Evolutionary conservation across 495 filamentous ascomycete species (phyloP).

Genomic region (Rostrohypoxylon terebratum): DNA sequence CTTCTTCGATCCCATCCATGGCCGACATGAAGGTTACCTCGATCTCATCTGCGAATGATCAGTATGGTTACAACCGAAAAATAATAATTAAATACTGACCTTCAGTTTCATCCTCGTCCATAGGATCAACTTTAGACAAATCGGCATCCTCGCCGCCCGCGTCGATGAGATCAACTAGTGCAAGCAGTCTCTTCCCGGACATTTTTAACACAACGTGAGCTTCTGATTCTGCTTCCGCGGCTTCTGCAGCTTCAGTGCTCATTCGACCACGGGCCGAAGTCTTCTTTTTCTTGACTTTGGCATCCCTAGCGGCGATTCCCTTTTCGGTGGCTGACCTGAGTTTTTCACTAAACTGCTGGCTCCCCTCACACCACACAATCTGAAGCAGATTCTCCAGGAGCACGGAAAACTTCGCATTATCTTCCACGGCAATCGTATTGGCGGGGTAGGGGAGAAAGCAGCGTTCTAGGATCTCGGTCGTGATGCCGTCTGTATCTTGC

Average conservation of each 20-base stretch:
- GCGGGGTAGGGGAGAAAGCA: slow-evolving; percentile 81
- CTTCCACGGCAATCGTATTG: slow-evolving; percentile 67
- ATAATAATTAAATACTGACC: slow-evolving; percentile 5
- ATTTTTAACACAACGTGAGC: slow-evolving; percentile 52
- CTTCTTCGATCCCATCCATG: slow-evolving; percentile 63
- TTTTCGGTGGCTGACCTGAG: slow-evolving; percentile 66
- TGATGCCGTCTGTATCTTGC: slow-evolving; percentile 60
- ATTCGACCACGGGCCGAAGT: slow-evolving; percentile 56
- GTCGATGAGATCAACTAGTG: slow-evolving; percentile 50
- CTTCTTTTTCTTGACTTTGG: slow-evolving; percentile 62
- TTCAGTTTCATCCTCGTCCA: slow-evolving; percentile 35
- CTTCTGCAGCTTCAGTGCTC: slow-evolving; percentile 49
- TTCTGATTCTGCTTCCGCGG: slow-evolving; percentile 38
- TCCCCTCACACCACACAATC: slow-evolving; percentile 61
- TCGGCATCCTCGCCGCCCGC: slow-evolving; percentile 46
- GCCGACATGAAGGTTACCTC: slow-evolving; percentile 39
- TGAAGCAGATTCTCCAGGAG: slow-evolving; percentile 78
- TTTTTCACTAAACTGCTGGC: slow-evolving; percentile 55
- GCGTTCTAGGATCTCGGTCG: slow-evolving; percentile 68
- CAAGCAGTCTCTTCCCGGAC: slow-evolving; percentile 55
- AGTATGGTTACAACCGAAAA: background rate
- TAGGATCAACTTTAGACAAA: slow-evolving; percentile 35
- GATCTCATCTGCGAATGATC: slow-evolving; percentile 16
- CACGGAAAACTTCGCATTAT: slow-evolving; percentile 86
- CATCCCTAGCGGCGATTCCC: slow-evolving; percentile 73